Evolutionary conservation across 2,329 filamentous ascomycete genomes (phyloP).

Genomic region (Neofusicoccum laricinum): DNA sequence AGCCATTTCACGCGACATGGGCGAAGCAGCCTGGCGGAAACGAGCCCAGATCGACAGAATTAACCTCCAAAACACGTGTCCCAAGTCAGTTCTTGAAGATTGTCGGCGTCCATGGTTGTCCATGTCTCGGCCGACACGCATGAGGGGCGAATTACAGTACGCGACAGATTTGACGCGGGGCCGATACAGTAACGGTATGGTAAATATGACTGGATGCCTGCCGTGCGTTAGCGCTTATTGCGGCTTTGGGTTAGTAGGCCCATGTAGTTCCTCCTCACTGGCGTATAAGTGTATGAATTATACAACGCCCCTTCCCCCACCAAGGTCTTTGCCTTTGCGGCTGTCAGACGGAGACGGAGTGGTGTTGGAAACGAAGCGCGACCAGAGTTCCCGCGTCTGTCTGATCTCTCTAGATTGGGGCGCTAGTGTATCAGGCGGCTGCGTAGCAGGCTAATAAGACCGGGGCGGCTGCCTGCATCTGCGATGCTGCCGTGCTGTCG

Average conservation of each 20-base stretch:
- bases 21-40: background rate
- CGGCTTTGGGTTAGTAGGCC: background rate
- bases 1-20: background rate
- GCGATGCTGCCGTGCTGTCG: no score
- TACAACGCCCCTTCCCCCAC: background rate
- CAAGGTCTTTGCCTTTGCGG: background rate
- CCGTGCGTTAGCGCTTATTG: background rate
- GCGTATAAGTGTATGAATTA: background rate
- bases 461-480: no score
- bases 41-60: background rate
- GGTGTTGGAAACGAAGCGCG: background rate
- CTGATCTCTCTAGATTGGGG: no score
- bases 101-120: background rate
- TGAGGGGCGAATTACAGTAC: background rate
- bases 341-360: background rate
- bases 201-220: background rate
- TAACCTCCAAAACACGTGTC: background rate
- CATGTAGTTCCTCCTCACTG: background rate
- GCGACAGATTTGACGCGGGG: background rate
- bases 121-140: background rate
- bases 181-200: background rate
- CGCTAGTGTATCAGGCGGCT: no score
- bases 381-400: no score
- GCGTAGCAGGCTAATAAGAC: no score
- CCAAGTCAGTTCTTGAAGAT: background rate